Evolutionary conservation across 2,329 filamentous ascomycete species (phyloP).

Genomic region (Claviceps purpurea): DNA sequence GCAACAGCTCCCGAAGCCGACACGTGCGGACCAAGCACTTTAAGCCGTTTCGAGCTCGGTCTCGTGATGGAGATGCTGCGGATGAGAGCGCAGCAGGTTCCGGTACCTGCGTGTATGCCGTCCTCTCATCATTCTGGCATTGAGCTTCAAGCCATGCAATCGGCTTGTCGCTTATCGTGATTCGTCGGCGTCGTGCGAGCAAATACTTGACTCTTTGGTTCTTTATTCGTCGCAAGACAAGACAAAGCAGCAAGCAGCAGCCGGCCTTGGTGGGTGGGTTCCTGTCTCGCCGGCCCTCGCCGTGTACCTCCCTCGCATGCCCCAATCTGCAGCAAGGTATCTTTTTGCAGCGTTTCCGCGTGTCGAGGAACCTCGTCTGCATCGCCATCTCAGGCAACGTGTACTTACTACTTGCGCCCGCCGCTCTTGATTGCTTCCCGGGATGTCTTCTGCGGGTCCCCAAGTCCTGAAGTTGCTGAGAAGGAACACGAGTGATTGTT

Average conservation of each 20-base stretch:
- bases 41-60: background rate
- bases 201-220: too few relatives aligned
- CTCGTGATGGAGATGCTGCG: background rate
- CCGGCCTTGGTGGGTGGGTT: background rate
- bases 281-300: background rate
- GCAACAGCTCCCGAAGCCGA: background rate
- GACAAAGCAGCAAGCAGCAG: background rate
- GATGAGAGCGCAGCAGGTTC: background rate
- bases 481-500: background rate
- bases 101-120: background rate
- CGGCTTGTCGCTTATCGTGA: background rate
- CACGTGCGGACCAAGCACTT: background rate
- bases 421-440: slow-evolving; percentile 4
- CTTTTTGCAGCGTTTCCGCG: slow-evolving; percentile 3
- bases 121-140: background rate
- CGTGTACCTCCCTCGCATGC: slow-evolving; percentile 2
- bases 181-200: background rate
- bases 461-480: background rate
- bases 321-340: slow-evolving; percentile 6
- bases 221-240: background rate
- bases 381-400: slow-evolving; percentile 1
- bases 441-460: background rate
- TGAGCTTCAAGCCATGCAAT: background rate
- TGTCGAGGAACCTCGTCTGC: slow-evolving; percentile 5
- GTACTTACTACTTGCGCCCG: slow-evolving; percentile 4